Conservation (phyloP, 176 grass and related monocot species). For the Thinopyrum elongatum region DNA sequence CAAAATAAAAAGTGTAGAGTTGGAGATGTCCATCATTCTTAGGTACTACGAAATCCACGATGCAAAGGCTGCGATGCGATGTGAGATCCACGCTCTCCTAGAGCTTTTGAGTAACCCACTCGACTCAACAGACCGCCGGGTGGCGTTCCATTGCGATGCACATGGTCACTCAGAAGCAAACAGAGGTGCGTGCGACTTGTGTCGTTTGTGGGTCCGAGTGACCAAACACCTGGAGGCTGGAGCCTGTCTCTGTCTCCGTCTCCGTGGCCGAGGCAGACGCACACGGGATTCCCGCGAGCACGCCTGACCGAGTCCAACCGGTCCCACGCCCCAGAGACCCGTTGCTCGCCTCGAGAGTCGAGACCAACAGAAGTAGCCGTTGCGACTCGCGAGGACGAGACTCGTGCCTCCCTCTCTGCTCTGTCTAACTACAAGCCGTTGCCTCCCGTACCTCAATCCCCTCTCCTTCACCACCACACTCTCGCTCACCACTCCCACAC, state of each 20-base stretch:
- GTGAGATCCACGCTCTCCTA: background rate
- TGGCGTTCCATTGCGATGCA: too few species aligned
- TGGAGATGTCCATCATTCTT: background rate
- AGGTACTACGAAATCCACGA: background rate
- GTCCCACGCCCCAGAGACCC: background rate
- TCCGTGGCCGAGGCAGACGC: background rate
- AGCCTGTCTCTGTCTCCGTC: background rate
- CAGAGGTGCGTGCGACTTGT: background rate
- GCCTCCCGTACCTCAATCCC: background rate
- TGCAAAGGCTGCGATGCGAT: background rate
- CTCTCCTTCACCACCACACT: background rate
- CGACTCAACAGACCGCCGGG: too few species aligned
- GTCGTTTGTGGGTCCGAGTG: background rate
- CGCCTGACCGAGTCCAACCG: background rate
- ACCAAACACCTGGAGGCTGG: background rate
- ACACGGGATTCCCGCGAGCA: slow-evolving; percentile 7
- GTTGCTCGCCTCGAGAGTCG: background rate
- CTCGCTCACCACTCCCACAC: background rate
- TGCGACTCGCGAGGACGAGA: background rate
- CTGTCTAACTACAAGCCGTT: background rate
- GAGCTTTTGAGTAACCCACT: background rate
- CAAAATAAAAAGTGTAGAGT: too few species aligned
- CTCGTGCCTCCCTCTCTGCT: background rate
- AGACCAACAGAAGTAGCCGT: background rate
- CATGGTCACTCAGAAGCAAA: background rate